Evolutionary conservation across 2,329 filamentous ascomycete genomes (phyloP), one percentile per base, ranked within the genome.

Genomic region (Tolypocladium ovalisporum): DNA sequence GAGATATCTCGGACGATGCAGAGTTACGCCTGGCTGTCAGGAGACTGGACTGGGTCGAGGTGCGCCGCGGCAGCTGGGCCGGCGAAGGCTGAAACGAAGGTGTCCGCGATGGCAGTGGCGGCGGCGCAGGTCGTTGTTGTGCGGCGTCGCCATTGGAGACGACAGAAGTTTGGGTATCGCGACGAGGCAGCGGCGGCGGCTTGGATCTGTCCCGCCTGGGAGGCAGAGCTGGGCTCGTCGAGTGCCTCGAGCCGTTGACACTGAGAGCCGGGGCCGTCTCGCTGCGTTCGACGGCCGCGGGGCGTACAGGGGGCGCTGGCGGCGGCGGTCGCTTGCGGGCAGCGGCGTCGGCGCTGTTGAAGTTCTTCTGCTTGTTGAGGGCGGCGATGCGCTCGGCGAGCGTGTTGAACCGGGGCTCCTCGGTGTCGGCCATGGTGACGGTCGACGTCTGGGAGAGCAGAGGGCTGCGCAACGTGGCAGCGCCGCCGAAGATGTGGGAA

Each of bases 301-400:
- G 73, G 56, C 74, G 73, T 47, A 68, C 72, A 15, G 76, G 74
- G 52, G 78, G 78, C 19, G 70, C 65, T 27, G 71, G 70, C 34
- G 70, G 68, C 15, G 70, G 67, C 7, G 66, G 66, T 51, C 67
- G 61, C 56, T 60, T 79, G 76, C 77, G 78, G 32, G 75, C 47
- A 12, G 47, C 72, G 29, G 75, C 70, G 56, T 70, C 68, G 27
- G 73, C 70, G 17, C 71, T 64, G 56, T 72, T 73, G 72, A 86
- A 82, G 73, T 80, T 81, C 70, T 82, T 81, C 68, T 85, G 79
- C 65, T 75, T 72, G 63, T 86, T 86, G 61, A 87, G 75, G 35
- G 84, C 84, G 12, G 83, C 83, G 61, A 86, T 86, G 55, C 84
- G 77, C 68, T 85, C 82, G 5, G 81, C 78, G 32, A 87, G 75